Evolutionary conservation across 2,329 filamentous ascomycete genomes (phyloP).

Genomic region (Emmonsiellopsis sp.): DNA sequence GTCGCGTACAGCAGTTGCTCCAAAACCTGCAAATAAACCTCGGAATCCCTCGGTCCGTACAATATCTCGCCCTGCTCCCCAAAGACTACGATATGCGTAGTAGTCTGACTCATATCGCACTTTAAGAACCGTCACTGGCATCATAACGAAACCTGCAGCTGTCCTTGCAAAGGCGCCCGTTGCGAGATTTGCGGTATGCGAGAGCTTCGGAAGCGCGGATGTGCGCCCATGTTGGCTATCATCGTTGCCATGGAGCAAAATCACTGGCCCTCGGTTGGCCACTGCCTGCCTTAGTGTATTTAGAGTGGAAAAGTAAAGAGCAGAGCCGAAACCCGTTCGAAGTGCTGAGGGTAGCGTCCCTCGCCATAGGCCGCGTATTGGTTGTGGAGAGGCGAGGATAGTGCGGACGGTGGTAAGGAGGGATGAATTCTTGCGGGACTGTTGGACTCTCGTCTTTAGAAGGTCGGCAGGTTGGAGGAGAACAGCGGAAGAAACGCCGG

Average conservation of each 20-base stretch:
- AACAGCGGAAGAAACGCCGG: constrained; percentile 78
- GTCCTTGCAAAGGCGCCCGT: constrained; percentile 79
- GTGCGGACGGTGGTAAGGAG: constrained; percentile 60
- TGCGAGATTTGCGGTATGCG: constrained; percentile 73
- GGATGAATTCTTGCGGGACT: constrained; percentile 60
- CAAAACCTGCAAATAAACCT: constrained; percentile 89
- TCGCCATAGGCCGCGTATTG: constrained; percentile 74
- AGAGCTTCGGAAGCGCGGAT: constrained; percentile 71
- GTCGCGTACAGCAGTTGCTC: constrained; percentile 84
- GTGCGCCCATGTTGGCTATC: constrained; percentile 36
- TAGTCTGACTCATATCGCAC: constrained; percentile 87
- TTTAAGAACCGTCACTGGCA: constrained; percentile 94
- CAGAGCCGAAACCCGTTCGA: constrained; percentile 84
- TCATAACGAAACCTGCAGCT: constrained; percentile 80
- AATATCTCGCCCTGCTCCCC: constrained; percentile 66
- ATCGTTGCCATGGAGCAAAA: constrained; percentile 25
- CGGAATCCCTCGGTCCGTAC: constrained; percentile 60
- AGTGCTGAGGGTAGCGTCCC: constrained; percentile 89
- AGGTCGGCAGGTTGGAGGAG: constrained; percentile 92
- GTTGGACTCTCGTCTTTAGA: constrained; percentile 91
- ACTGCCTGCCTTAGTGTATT: constrained; percentile 70
- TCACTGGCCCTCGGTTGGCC: constrained; percentile 35
- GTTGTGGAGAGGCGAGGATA: constrained; percentile 57
- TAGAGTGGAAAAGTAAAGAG: constrained; percentile 85
- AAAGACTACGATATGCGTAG: constrained; percentile 72